A percentile compares a stretch with the other conserved stretches of the same genome.
These are phyloP conservation scores for Inga laurina DNA, from an alignment of 306 rosid genomes.

Conservation along the genomic window DNA sequence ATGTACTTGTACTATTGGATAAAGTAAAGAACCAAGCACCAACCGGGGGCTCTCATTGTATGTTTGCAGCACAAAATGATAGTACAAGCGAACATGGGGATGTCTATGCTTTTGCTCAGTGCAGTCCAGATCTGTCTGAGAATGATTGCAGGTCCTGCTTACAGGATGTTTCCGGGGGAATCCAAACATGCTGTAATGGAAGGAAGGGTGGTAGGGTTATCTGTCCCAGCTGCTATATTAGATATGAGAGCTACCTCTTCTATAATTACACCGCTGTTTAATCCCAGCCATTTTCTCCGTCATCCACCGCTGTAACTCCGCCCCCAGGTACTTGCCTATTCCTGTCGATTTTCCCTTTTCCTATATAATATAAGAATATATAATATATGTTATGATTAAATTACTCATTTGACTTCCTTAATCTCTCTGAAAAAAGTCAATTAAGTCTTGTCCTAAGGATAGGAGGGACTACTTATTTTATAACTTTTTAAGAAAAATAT, in stretches of 20 bases:
- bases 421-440: no score
- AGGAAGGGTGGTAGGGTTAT: not conserved
- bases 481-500: no score
- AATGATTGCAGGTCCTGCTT: not conserved
- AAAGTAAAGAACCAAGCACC: not conserved
- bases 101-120: not conserved
- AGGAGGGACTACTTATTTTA: no score
- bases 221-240: not conserved
- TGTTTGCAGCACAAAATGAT: not conserved
- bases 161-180: not conserved
- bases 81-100: not conserved
- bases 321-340: not conserved
- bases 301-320: not conserved
- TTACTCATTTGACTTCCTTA: no score
- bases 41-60: not conserved
- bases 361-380: no score
- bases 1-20: not conserved
- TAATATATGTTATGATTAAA: no score
- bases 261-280: not conserved
- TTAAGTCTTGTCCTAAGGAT: no score
- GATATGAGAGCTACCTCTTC: not conserved
- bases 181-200: not conserved
- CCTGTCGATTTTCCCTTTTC: not conserved
- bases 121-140: not conserved
- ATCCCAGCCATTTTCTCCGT: not conserved